Conservation (phyloP, 164 flowering plant species). For the Tetrastigma voinierianum region DNA sequence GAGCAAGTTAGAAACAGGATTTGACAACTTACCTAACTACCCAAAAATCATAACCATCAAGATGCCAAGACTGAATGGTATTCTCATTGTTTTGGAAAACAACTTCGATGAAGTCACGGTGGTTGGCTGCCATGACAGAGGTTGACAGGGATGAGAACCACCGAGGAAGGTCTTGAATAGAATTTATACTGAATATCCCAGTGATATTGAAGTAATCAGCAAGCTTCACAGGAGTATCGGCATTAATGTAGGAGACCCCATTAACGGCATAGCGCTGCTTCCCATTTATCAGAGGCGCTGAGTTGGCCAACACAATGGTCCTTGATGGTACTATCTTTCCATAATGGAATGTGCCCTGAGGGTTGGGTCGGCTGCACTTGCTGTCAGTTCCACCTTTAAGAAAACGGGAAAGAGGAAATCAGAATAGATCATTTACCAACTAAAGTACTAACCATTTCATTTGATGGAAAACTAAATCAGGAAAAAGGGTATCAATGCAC, state of each 20-base stretch:
- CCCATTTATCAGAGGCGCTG: constrained; percentile 55
- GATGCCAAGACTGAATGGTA: constrained; percentile 32
- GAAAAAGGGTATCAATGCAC: not conserved
- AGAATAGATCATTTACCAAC: not conserved
- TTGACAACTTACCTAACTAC: constrained; percentile 40
- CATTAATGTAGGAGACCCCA: constrained; percentile 42
- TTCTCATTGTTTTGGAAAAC: constrained; percentile 30
- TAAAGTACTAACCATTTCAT: not conserved
- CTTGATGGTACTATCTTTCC: constrained; percentile 42
- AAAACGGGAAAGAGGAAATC: not conserved
- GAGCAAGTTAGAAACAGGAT: not conserved
- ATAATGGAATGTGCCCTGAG: constrained; percentile 72
- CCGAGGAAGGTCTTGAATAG: constrained; percentile 36
- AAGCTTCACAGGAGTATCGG: constrained; percentile 70
- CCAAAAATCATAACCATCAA: constrained; percentile 43
- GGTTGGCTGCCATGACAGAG: constrained; percentile 10
- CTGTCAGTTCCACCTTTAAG: constrained; percentile 66
- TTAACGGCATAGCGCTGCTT: constrained; percentile 63
- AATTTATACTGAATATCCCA: constrained; percentile 41
- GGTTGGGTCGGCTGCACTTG: constrained; percentile 72
- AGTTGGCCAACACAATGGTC: constrained; percentile 47
- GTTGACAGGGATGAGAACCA: constrained; percentile 28
- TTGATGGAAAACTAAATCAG: too few relatives aligned
- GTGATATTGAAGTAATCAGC: constrained; percentile 63
- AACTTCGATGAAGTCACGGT: constrained; percentile 24